These are phyloP conservation scores for Dipteronia dyeriana DNA, from an alignment of 345 rosid species.

Conservation along the genomic window DNA sequence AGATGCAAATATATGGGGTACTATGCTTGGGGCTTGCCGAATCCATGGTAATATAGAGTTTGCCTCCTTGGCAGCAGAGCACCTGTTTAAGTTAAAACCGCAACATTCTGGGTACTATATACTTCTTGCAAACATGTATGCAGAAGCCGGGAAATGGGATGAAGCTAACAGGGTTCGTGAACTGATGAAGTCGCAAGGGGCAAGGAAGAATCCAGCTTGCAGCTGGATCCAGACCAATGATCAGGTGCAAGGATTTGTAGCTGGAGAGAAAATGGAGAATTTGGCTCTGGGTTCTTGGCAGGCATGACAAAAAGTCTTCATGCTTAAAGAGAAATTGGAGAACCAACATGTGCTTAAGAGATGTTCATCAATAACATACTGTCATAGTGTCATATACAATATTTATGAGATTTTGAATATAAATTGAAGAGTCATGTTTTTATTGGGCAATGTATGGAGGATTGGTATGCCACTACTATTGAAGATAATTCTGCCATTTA, in stretches of 20 bases:
- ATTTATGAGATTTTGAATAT: too few relatives aligned
- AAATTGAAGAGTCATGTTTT: too few relatives aligned
- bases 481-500: too few relatives aligned
- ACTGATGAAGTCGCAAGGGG: slow-evolving; percentile 47
- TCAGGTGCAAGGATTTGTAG: slow-evolving; percentile 38
- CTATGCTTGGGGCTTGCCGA: slow-evolving; percentile 56
- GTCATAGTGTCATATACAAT: too few relatives aligned
- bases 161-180: slow-evolving; percentile 49
- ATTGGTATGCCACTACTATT: too few relatives aligned
- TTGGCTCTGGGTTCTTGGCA: slow-evolving; percentile 19
- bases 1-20: slow-evolving; percentile 52
- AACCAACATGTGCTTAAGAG: too few relatives aligned
- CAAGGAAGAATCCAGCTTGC: slow-evolving; percentile 49
- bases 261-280: slow-evolving; percentile 32
- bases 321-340: too few relatives aligned
- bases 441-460: too few relatives aligned
- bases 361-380: too few relatives aligned
- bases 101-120: slow-evolving; percentile 47
- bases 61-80: slow-evolving; percentile 54
- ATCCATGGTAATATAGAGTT: slow-evolving; percentile 47
- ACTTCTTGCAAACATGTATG: slow-evolving; percentile 49
- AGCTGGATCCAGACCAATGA: slow-evolving; percentile 56
- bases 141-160: slow-evolving; percentile 55
- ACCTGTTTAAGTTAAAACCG: slow-evolving; percentile 54
- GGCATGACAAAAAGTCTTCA: neutral